Evolutionary conservation across 805 yeast species (phyloP).

Genomic region (Candida sithepensis): DNA sequence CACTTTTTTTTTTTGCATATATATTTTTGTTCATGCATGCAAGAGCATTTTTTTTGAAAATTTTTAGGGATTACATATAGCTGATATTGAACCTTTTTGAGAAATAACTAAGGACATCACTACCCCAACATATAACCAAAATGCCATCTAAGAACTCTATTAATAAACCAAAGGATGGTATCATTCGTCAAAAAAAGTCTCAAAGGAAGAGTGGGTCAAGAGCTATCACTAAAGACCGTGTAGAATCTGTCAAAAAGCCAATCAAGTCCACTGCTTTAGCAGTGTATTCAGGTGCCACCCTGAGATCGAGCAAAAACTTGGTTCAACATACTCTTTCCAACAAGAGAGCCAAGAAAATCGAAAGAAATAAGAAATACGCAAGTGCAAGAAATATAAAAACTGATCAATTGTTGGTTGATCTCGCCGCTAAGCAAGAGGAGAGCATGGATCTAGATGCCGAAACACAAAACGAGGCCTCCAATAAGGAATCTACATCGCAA

Average conservation of each 20-base stretch:
- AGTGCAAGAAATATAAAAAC: conserved; percentile 45
- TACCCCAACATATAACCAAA: neutral
- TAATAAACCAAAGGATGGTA: conserved; percentile 70
- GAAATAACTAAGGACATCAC: neutral
- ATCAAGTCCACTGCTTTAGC: conserved; percentile 36
- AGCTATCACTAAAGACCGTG: conserved; percentile 1
- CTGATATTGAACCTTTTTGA: too few species aligned
- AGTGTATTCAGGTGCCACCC: conserved; percentile 36
- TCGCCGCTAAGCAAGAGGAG: conserved; percentile 43
- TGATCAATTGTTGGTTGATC: conserved; percentile 43
- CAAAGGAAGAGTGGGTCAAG: conserved; percentile 18
- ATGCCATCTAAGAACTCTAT: conserved; percentile 85
- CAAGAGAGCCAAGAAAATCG: conserved; percentile 74
- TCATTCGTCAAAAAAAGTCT: conserved; percentile 48
- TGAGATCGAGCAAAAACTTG: conserved; percentile 19
- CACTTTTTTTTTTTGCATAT: too few species aligned
- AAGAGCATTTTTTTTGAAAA: neutral
- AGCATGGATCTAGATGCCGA: conserved; percentile 48
- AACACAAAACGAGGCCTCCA: conserved; percentile 19
- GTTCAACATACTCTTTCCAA: conserved; percentile 67
- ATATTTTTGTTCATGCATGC: too few species aligned
- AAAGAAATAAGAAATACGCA: conserved; percentile 72
- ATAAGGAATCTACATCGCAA: conserved; percentile 19
- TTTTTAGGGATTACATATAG: too few species aligned
- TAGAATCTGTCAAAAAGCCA: neutral